A percentile compares a stretch with the other conserved stretches of the same genome.
Evolutionary conservation across 306 rosid genomes (phyloP).

Genomic region (Cicer chorassanicum): DNA sequence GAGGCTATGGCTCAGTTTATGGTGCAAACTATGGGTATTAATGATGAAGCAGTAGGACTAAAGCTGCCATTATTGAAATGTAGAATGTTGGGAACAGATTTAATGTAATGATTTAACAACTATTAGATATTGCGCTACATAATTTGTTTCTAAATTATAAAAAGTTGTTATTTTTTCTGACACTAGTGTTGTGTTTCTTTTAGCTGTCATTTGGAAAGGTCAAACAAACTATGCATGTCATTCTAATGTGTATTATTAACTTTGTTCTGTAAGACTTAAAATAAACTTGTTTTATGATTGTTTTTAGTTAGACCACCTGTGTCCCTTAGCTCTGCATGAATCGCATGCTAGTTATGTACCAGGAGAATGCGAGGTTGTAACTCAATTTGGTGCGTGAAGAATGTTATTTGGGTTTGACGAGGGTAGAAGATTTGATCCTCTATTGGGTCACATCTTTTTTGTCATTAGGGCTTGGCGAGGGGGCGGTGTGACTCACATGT

Average conservation of each 20-base stretch:
- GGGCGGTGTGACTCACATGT: too few relatives aligned
- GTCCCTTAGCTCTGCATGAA: neutral
- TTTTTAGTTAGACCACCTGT: conserved; percentile 12
- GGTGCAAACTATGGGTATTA: conserved; percentile 89
- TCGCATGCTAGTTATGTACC: conserved; percentile 8
- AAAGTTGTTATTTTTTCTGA: conserved; percentile 15
- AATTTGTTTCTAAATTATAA: conserved; percentile 22
- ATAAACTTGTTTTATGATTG: conserved; percentile 4
- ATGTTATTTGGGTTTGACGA: neutral
- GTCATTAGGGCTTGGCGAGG: neutral
- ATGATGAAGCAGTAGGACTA: conserved; percentile 29
- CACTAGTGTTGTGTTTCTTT: conserved; percentile 21
- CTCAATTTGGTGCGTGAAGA: neutral
- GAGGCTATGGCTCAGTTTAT: conserved; percentile 78
- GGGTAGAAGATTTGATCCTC: neutral
- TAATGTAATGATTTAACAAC: conserved; percentile 41
- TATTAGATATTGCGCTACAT: conserved; percentile 18
- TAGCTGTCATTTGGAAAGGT: conserved; percentile 28
- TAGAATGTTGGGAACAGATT: conserved; percentile 27
- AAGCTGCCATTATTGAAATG: conserved; percentile 36
- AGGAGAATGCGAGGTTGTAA: conserved; percentile 7
- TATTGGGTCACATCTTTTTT: neutral
- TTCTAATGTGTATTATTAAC: conserved; percentile 20
- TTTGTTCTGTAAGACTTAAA: too few relatives aligned
- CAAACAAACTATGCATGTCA: conserved; percentile 7